phyloP scores from a whole-genome alignment of 768 basidiomycete species.

The Suillus plorans region DNA sequence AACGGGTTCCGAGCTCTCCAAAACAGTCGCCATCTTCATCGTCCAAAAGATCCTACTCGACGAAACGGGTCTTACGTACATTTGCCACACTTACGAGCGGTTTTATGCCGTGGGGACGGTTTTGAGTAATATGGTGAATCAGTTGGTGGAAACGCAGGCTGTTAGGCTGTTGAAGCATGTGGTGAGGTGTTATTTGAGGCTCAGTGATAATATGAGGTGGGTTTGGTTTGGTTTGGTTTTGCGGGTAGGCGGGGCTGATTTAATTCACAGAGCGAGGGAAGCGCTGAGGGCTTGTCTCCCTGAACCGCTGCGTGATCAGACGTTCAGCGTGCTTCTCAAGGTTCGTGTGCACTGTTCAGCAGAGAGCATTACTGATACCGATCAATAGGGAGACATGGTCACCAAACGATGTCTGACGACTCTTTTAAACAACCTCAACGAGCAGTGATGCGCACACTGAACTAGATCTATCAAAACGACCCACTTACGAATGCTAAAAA shows the following conservation, averaged over 20 bases:
- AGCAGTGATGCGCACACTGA: slow-evolving; percentile 39
- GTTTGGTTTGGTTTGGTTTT: slow-evolving; percentile 29
- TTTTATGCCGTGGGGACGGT: slow-evolving; percentile 99
- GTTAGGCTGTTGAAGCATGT: slow-evolving; percentile 96
- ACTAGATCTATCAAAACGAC: neutral
- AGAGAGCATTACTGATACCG: slow-evolving; percentile 14
- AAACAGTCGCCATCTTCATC: slow-evolving; percentile 99
- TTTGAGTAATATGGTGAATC: slow-evolving; percentile 97
- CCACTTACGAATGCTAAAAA: slow-evolving; percentile 2
- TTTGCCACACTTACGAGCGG: slow-evolving; percentile 99
- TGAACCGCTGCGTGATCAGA: slow-evolving; percentile 91
- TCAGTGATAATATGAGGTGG: slow-evolving; percentile 94
- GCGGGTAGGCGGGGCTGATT: slow-evolving; percentile 1
- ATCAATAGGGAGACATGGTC: slow-evolving; percentile 87
- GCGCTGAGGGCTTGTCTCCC: slow-evolving; percentile 94
- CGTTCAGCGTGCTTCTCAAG: slow-evolving; percentile 90
- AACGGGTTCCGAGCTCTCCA: slow-evolving; percentile 96
- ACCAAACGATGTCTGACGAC: slow-evolving; percentile 94
- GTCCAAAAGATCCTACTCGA: slow-evolving; percentile 98
- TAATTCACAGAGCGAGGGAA: slow-evolving; percentile 75
- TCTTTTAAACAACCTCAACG: slow-evolving; percentile 83
- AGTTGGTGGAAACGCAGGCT: slow-evolving; percentile 96
- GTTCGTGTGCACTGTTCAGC: slow-evolving; percentile 36
- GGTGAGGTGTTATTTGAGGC: slow-evolving; percentile 91
- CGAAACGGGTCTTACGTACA: slow-evolving; percentile 96